Conservation (phyloP, 2,329 filamentous ascomycete genomes). For the Paraphoma chrysanthemicola region DNA sequence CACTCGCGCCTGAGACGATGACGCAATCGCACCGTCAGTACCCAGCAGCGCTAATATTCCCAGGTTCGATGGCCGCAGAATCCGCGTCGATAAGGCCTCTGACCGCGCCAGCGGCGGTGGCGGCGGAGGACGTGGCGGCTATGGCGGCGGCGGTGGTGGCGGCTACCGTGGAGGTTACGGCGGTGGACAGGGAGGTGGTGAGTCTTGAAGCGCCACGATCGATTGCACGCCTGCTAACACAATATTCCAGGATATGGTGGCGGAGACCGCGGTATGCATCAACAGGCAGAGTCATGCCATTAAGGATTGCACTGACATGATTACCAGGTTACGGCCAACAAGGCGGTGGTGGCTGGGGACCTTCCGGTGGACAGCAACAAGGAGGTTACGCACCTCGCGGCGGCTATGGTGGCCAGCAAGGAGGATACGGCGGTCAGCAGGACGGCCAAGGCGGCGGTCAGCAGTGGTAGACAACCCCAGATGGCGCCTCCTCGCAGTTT, state of each 20-base stretch:
- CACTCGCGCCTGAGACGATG: neutral
- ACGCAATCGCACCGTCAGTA: neutral
- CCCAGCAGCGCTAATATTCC: conserved; percentile 18
- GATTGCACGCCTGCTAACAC: neutral
- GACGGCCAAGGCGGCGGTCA: conserved; percentile 37
- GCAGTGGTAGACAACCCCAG: conserved; percentile 39
- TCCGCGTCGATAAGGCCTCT: conserved; percentile 94
- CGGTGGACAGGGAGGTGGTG: conserved; percentile 33
- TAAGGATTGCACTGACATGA: neutral
- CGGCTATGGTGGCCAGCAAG: conserved; percentile 38
- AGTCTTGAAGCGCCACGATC: neutral
- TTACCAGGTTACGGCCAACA: conserved; percentile 25
- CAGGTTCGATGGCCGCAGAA: conserved; percentile 91
- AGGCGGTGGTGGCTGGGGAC: conserved; percentile 28
- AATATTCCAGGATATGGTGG: conserved; percentile 20
- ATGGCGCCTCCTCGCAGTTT: conserved; percentile 8
- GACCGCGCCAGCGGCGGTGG: conserved; percentile 69
- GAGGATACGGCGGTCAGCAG: conserved; percentile 36
- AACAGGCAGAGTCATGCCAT: neutral
- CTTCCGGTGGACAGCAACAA: conserved; percentile 34
- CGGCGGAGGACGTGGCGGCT: conserved; percentile 44
- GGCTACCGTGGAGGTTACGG: conserved; percentile 32
- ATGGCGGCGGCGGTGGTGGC: conserved; percentile 38
- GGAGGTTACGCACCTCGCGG: conserved; percentile 44
- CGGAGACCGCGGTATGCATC: conserved; percentile 37